phyloP scores from a whole-genome alignment of 73 alveolate species.

The Halteria grandinella region DNA sequence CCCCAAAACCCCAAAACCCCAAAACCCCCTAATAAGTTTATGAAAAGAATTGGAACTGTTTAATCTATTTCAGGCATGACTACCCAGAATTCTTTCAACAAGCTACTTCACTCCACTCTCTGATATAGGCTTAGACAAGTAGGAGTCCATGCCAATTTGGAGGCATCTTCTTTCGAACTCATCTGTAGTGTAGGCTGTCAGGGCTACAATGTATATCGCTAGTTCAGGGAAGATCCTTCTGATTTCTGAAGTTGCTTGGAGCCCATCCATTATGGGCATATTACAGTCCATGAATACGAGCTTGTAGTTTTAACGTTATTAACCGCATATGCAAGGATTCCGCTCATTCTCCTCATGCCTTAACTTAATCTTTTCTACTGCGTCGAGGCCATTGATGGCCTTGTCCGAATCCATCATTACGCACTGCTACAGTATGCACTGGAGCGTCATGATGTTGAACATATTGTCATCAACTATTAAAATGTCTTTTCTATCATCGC shows the following conservation, averaged over 20 bases:
- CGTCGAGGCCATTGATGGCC: slow-evolving; percentile 27
- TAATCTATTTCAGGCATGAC: too few relatives aligned
- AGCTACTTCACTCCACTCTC: too few relatives aligned
- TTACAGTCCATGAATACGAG: slow-evolving; percentile 31
- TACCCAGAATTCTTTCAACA: too few relatives aligned
- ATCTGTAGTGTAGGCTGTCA: slow-evolving; percentile 45
- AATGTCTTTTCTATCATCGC: not conserved
- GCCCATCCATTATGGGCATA: slow-evolving; percentile 36
- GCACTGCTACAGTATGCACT: not conserved
- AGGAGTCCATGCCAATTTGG: slow-evolving; percentile 24
- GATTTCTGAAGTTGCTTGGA: slow-evolving; percentile 5
- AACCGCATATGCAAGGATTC: too few relatives aligned
- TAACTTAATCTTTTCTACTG: slow-evolving; percentile 1
- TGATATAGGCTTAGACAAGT: too few relatives aligned
- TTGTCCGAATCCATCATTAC: not conserved
- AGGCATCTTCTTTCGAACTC: slow-evolving; percentile 1
- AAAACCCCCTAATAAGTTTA: too few relatives aligned
- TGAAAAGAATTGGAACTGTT: too few relatives aligned
- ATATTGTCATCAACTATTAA: slow-evolving; percentile 29
- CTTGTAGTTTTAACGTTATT: not conserved
- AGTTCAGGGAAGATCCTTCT: not conserved
- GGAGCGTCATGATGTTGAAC: slow-evolving; percentile 5
- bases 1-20: too few relatives aligned
- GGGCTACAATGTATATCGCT: slow-evolving; percentile 1
- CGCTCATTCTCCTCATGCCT: not conserved